Evolutionary conservation across 257 asterid genomes (phyloP), one percentile per base, ranked within the genome.

Genomic region (Misopates orontium): DNA sequence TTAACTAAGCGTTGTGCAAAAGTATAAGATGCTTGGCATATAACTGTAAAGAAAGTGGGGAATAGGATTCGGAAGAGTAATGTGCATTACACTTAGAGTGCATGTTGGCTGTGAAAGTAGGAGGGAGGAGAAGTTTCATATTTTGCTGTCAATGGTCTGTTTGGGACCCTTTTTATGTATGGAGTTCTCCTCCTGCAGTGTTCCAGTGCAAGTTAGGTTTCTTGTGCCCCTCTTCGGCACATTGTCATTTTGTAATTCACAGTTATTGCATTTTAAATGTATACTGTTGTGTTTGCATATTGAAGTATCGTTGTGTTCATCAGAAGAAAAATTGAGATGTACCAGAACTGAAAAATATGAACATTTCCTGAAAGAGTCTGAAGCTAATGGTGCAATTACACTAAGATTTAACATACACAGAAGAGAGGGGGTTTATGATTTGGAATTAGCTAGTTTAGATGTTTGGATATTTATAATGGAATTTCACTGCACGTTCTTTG

Each of bases 401-500:
- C 6, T 36, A 3, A 9, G 11, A 4, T 8, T 36, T 36, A 5
- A 4, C 42, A 9, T 36, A 10, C 42, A 9, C 8, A 36, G 8
- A 8, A 10, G 10, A 36, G 42, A 9, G 11, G 42, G 1, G 10
- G 8, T 1, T 36, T 36, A 14, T 25, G 21, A 0, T 23, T 53
- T 19, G 51, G 22, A 19, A 59, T 59, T 17, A 36, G 31, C 64
- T 8, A 19, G 67, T 22, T 60, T 25, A 50, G 64, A 44, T 5
- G 0, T 7, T 2, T 24, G 13, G 20, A 40, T 44, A 9, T 5
- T 39, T 18, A 14, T 40, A 12, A 39, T 61, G 24, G 15, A n/a
- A 18, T 52, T 56, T 32, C 18, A 11, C 12, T 64, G 67, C 70
- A 41, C 60, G 12, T 52, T 36, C 48, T 62, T 40, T 77, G 81